phyloP scores from a whole-genome alignment of 345 rosid genomes.

The Lepidium didymum region DNA sequence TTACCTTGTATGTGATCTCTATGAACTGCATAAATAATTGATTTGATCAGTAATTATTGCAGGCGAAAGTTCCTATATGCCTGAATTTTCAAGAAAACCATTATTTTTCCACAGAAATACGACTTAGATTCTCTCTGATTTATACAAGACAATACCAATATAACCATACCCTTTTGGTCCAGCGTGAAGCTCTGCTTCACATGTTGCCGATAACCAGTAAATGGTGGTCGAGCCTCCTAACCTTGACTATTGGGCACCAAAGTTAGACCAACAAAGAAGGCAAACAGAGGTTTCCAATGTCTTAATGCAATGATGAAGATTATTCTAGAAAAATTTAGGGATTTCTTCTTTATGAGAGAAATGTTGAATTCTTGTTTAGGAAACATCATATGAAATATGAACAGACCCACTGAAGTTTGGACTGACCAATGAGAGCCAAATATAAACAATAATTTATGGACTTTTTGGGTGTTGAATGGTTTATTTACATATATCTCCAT shows the following conservation, averaged over 20 bases:
- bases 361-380: conserved; percentile 45
- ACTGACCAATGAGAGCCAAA: conserved; percentile 40
- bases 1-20: conserved; percentile 71
- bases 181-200: conserved; percentile 33
- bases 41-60: background rate
- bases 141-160: conserved; percentile 13
- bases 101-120: background rate
- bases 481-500: conserved; percentile 36
- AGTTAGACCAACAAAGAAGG: conserved; percentile 30
- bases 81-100: background rate
- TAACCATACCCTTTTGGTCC: conserved; percentile 56
- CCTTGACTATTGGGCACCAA: conserved; percentile 27
- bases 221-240: conserved; percentile 31
- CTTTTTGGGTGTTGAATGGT: conserved; percentile 34
- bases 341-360: background rate
- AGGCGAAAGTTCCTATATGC: background rate
- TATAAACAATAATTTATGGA: conserved; percentile 36
- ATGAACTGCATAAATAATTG: conserved; percentile 52
- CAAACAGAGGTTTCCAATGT: conserved; percentile 30
- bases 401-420: conserved; percentile 59
- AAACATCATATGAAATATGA: conserved; percentile 26
- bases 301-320: conserved; percentile 21
- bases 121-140: conserved; percentile 4
- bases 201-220: conserved; percentile 25
- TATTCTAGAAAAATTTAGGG: background rate